Percentiles rank a stretch among this genome's conserved stretches.
These are phyloP conservation scores for Sphaerosporella brunnea DNA, from an alignment of 495 filamentous ascomycete genomes.

Conservation along the genomic window DNA sequence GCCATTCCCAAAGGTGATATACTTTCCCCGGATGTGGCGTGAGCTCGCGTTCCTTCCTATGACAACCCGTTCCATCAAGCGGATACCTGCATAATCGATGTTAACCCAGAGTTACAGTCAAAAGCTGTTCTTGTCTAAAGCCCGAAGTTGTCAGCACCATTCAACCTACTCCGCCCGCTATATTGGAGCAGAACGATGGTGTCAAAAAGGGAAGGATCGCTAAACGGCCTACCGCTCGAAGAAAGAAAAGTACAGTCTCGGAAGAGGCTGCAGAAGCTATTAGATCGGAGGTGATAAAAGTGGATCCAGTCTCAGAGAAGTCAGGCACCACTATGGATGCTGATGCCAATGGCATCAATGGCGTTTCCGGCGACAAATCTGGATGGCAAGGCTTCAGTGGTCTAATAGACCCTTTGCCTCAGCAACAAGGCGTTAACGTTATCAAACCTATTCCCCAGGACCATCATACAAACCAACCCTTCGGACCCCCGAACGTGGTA, in stretches of 20 bases:
- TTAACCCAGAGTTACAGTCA: too few species aligned
- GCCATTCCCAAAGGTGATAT: slow-evolving; percentile 6
- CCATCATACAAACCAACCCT: not conserved
- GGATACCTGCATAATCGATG: too few species aligned
- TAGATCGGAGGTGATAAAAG: not conserved
- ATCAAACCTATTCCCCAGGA: not conserved
- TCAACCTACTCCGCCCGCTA: not conserved
- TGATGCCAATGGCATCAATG: too few species aligned
- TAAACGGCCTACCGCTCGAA: not conserved
- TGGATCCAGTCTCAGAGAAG: not conserved
- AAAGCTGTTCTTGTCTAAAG: slow-evolving; percentile 3
- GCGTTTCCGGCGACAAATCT: not conserved
- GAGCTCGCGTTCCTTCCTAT: not conserved
- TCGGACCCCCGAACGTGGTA: too few species aligned
- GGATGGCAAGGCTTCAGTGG: not conserved
- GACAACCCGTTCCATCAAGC: not conserved
- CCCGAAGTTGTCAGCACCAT: not conserved
- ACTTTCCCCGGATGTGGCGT: not conserved
- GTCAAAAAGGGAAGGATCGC: slow-evolving; percentile 2
- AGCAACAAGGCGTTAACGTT: not conserved
- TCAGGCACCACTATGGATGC: too few species aligned
- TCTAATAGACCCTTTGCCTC: not conserved
- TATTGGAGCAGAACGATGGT: not conserved
- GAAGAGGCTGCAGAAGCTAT: slow-evolving; percentile 1
- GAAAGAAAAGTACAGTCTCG: slow-evolving; percentile 2